phyloP scores from a whole-genome alignment of 2,329 filamentous ascomycete genomes.

The Colletotrichum shisoi region DNA sequence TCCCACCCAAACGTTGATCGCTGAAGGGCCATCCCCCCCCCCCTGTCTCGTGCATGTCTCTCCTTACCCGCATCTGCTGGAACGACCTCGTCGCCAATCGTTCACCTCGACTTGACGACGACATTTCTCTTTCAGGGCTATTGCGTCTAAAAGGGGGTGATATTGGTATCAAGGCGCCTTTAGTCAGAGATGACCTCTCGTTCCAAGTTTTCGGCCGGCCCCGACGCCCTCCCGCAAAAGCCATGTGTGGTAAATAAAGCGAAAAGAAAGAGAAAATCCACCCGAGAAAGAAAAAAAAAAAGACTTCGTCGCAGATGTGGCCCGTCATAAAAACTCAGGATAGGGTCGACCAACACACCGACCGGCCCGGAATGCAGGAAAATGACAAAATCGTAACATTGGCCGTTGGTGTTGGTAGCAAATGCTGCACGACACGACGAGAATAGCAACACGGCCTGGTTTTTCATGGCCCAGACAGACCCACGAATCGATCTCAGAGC shows the following conservation, averaged over 20 bases:
- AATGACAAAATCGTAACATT: conserved; percentile 4
- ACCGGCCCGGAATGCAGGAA: conserved; percentile 15
- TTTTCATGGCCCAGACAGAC: conserved; percentile 21
- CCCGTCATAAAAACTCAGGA: conserved; percentile 9
- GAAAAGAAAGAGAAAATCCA: not conserved
- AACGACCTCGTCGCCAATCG: conserved; percentile 34
- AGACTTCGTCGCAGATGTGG: conserved; percentile 7
- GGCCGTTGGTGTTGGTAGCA: conserved; percentile 13
- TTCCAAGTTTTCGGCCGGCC: conserved; percentile 15
- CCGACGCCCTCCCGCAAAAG: conserved; percentile 9
- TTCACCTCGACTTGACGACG: conserved; percentile 26
- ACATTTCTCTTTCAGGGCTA: conserved; percentile 20
- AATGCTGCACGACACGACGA: conserved; percentile 24
- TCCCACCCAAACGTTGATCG: conserved; percentile 17
- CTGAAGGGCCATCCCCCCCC: conserved; percentile 27
- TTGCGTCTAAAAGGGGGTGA: conserved; percentile 16
- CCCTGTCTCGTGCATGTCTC: conserved; percentile 45
- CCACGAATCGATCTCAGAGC: conserved; percentile 20
- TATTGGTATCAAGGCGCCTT: conserved; percentile 17
- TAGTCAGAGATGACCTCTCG: conserved; percentile 29
- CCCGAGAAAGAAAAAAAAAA: no score
- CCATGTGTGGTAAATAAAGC: not conserved
- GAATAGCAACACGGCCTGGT: conserved; percentile 35
- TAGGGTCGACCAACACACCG: conserved; percentile 1
- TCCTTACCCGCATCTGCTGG: conserved; percentile 44